Conservation (phyloP, 176 grass and related monocot species). For the Saccharum officinarum region DNA sequence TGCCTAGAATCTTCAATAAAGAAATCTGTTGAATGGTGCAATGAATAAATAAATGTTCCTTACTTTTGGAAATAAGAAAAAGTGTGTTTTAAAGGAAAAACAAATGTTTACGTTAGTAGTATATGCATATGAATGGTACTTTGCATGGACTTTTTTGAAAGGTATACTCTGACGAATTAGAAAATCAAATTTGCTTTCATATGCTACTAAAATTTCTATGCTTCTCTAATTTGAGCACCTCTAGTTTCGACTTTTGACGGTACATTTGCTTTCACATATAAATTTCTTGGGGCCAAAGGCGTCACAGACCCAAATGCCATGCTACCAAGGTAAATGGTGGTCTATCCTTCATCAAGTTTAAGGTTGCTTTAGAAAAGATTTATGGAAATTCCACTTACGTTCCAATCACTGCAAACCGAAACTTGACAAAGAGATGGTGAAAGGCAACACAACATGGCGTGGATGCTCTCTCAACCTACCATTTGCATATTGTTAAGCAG, state of each 20-base stretch:
- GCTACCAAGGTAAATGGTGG: not conserved
- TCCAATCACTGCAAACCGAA: not conserved
- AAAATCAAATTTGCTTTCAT: not conserved
- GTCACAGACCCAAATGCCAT: not conserved
- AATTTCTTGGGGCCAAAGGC: not conserved
- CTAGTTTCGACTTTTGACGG: too few relatives aligned
- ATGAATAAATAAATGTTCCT: not conserved
- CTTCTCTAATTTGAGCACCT: too few relatives aligned
- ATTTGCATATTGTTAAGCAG: not conserved
- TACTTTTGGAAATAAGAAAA: too few relatives aligned
- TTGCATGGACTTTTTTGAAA: not conserved
- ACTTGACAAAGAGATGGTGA: not conserved
- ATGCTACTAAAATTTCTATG: not conserved
- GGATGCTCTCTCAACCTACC: not conserved
- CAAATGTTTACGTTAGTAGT: not conserved
- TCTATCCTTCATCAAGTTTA: not conserved
- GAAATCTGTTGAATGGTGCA: not conserved
- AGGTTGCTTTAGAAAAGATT: not conserved
- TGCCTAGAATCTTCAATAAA: not conserved
- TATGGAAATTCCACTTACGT: not conserved
- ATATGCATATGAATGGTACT: not conserved
- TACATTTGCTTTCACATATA: not conserved
- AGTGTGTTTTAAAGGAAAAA: too few relatives aligned
- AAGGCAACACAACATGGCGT: not conserved
- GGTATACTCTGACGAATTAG: not conserved